These are phyloP conservation scores for Kodamaea kakaduensis DNA, from an alignment of 805 yeast genomes.

Conservation along the genomic window DNA sequence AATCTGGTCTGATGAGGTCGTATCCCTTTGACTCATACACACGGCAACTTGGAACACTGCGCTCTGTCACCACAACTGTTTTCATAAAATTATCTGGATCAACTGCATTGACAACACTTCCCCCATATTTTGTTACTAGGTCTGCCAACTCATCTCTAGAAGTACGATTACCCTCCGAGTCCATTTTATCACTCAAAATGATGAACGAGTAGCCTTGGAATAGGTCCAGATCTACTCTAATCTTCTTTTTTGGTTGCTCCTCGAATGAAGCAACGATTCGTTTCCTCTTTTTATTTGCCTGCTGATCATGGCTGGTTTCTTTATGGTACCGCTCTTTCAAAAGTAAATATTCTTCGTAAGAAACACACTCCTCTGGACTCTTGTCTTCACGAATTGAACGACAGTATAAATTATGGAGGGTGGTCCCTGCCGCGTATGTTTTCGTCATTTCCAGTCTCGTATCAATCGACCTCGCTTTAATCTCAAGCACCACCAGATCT, in stretches of 20 bases:
- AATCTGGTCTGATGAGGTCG: constrained; percentile 61
- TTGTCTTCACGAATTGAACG: constrained; percentile 67
- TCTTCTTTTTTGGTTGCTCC: constrained; percentile 8
- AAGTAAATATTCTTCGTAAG: constrained; percentile 49
- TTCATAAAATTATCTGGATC: constrained; percentile 12
- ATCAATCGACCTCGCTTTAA: constrained; percentile 75
- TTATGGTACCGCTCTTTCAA: constrained; percentile 28
- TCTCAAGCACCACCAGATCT: constrained; percentile 74
- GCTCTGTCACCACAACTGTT: constrained; percentile 24
- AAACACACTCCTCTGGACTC: constrained; percentile 49
- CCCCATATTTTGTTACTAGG: constrained; percentile 49
- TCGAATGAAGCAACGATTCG: constrained; percentile 15
- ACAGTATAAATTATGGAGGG: constrained; percentile 76
- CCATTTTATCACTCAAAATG: constrained; percentile 49
- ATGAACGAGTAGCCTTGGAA: constrained; percentile 47
- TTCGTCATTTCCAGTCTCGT: constrained; percentile 28
- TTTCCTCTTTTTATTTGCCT: constrained; percentile 23
- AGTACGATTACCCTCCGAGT: constrained; percentile 24
- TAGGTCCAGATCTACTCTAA: constrained; percentile 23
- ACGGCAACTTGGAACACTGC: constrained; percentile 24
- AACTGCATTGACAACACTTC: constrained; percentile 28
- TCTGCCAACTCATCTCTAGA: constrained; percentile 32
- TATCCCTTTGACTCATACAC: constrained; percentile 38
- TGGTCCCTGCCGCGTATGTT: constrained; percentile 60
- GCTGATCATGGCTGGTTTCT: constrained; percentile 25